Evolutionary conservation across 305 asterid species (phyloP).

Genomic region (Rubia peregrina): DNA sequence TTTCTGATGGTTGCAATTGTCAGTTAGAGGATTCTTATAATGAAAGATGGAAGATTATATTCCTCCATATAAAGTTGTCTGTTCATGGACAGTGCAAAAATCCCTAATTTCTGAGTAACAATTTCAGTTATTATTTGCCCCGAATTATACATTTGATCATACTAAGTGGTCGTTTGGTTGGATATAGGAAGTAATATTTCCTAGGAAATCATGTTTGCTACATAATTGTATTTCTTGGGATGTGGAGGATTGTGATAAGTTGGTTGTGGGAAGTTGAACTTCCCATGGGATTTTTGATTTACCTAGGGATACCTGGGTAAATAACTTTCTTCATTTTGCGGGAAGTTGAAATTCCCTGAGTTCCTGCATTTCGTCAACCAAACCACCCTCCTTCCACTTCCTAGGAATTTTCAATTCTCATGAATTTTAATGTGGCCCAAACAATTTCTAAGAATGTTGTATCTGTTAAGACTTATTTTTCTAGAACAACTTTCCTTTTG

Average conservation of each 20-base stretch:
- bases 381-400: neutral
- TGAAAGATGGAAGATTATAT: neutral
- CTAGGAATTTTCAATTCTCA: neutral
- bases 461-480: neutral
- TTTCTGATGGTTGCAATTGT: neutral
- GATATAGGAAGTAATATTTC: neutral
- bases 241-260: neutral
- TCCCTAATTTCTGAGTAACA: neutral
- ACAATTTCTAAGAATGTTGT: neutral
- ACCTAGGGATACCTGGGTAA: neutral
- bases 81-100: neutral
- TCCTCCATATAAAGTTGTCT: neutral
- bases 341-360: neutral
- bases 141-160: neutral
- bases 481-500: neutral
- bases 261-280: neutral
- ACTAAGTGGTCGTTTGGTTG: too few relatives aligned
- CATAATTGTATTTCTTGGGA: neutral
- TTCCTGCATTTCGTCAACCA: neutral
- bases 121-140: neutral
- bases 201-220: neutral
- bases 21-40: neutral
- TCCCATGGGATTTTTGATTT: neutral
- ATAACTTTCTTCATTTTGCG: neutral
- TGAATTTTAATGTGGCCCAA: neutral